These are phyloP conservation scores for Entomortierella lignicola DNA, from an alignment of 192 early-diverging fungal genomes.

Conservation along the genomic window DNA sequence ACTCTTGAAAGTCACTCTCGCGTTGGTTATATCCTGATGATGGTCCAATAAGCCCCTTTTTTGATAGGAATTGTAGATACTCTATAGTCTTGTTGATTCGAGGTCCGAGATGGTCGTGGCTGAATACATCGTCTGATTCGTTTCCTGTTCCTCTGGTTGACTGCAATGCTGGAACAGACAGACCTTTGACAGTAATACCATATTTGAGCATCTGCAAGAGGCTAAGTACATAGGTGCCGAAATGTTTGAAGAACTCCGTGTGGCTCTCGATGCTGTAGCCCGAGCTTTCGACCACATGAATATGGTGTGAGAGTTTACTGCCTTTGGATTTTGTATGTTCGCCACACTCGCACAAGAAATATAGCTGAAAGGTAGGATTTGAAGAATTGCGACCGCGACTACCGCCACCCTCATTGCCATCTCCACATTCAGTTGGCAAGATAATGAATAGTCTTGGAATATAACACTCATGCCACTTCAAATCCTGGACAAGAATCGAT, in stretches of 20 bases:
- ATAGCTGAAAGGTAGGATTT: slow-evolving; percentile 12
- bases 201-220: slow-evolving; percentile 37
- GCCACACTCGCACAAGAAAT: slow-evolving; percentile 38
- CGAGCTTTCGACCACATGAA: slow-evolving; percentile 24
- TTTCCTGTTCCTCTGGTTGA: neutral
- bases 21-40: neutral
- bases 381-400: neutral
- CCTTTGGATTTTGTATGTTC: slow-evolving; percentile 9
- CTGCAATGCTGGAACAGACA: slow-evolving; percentile 7
- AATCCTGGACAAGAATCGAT: slow-evolving; percentile 16
- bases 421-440: neutral
- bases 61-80: neutral
- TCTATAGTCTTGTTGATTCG: slow-evolving; percentile 1
- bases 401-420: neutral
- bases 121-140: neutral
- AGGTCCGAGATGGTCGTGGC: neutral
- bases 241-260: slow-evolving; percentile 24
- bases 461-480: slow-evolving; percentile 7
- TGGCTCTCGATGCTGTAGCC: slow-evolving; percentile 25
- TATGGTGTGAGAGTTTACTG: slow-evolving; percentile 22
- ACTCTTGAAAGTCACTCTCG: neutral
- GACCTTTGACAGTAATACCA: slow-evolving; percentile 15
- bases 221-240: slow-evolving; percentile 16
- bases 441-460: slow-evolving; percentile 27
- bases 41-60: neutral